Conservation (phyloP, 768 basidiomycete genomes). For the Podaxis carcinomalis region DNA sequence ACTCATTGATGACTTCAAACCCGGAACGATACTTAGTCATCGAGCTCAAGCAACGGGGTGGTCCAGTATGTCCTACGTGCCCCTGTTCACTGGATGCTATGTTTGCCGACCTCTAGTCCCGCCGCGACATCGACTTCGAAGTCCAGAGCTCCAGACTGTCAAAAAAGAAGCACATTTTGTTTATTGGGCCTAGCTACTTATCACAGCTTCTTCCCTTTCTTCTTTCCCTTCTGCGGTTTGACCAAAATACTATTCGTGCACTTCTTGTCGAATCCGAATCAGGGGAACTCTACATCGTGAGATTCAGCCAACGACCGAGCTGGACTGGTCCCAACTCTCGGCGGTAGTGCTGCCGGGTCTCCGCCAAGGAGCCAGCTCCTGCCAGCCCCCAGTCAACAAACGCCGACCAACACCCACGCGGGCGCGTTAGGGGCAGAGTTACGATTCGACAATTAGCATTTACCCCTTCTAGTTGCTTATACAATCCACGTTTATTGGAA, state of each 20-base stretch:
- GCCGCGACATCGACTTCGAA: not conserved
- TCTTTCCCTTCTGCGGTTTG: not conserved
- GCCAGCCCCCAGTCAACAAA: not conserved
- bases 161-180: not conserved
- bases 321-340: not conserved
- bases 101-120: not conserved
- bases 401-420: not conserved
- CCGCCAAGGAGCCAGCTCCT: not conserved
- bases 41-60: not conserved
- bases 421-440: not conserved
- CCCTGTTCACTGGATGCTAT: not conserved
- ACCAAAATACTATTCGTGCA: not conserved
- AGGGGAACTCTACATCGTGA: not conserved
- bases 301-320: not conserved
- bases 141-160: not conserved
- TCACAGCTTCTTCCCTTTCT: not conserved
- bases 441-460: not conserved
- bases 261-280: not conserved
- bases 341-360: not conserved
- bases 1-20: too few relatives aligned
- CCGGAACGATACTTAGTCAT: too few relatives aligned
- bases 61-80: not conserved
- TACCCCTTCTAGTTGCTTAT: not conserved
- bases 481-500: not conserved
- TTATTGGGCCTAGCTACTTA: not conserved